Conservation (phyloP, 2,329 filamentous ascomycete species). For the Fusarium sp. region DNA sequence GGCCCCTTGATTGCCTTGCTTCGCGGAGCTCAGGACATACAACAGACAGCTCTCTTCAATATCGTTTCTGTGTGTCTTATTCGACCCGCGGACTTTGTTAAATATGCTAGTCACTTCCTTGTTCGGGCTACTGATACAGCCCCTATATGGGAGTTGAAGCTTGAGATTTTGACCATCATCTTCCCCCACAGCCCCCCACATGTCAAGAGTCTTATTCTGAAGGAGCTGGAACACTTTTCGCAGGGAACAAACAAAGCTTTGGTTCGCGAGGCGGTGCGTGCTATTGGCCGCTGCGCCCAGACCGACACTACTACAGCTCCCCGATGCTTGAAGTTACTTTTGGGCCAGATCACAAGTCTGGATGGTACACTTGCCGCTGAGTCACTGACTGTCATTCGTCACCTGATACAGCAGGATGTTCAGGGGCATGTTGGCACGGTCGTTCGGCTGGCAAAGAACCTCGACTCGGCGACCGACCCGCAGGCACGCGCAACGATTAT, state of each 20-base stretch:
- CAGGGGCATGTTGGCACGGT: constrained; percentile 85
- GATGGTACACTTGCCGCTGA: constrained; percentile 92
- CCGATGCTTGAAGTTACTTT: constrained; percentile 83
- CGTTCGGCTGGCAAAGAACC: constrained; percentile 87
- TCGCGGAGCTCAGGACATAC: constrained; percentile 85
- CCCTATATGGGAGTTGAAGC: constrained; percentile 89
- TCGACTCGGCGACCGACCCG: constrained; percentile 88
- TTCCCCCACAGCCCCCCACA: constrained; percentile 84
- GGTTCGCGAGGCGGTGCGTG: constrained; percentile 88
- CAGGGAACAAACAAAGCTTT: constrained; percentile 78
- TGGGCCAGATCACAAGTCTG: constrained; percentile 88
- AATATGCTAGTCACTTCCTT: constrained; percentile 89
- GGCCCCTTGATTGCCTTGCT: constrained; percentile 89
- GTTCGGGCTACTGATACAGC: constrained; percentile 82
- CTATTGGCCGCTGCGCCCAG: constrained; percentile 94
- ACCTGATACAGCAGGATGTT: constrained; percentile 93
- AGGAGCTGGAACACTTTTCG: constrained; percentile 94
- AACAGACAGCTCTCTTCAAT: constrained; percentile 91
- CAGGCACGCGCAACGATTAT: constrained; percentile 94
- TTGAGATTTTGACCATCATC: constrained; percentile 90
- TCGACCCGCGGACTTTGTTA: constrained; percentile 83
- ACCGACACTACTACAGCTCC: constrained; percentile 76
- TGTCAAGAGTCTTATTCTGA: constrained; percentile 86
- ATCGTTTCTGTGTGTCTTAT: constrained; percentile 91
- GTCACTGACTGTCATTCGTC: constrained; percentile 92